These are phyloP conservation scores for Epichloe brachyelytri DNA, from an alignment of 2,329 filamentous ascomycete genomes.

Conservation along the genomic window DNA sequence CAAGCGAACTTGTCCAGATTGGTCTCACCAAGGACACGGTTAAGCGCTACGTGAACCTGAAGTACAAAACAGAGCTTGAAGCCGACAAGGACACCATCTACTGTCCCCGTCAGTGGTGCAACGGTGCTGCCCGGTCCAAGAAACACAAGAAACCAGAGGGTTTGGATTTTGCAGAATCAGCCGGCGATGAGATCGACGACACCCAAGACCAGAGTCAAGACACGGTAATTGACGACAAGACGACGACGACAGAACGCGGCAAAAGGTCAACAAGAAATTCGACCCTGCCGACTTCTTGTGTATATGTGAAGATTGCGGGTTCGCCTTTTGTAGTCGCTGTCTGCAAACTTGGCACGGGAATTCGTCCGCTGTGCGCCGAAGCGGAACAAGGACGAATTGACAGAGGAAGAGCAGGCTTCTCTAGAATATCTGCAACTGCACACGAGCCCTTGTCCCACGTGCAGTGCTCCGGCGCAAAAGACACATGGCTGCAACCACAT, in stretches of 20 bases:
- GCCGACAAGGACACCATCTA: constrained; percentile 86
- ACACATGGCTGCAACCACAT: constrained; percentile 94
- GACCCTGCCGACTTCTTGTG: constrained; percentile 52
- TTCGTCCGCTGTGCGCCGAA: constrained; percentile 56
- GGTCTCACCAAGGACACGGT: constrained; percentile 59
- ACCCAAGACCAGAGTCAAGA: constrained; percentile 13
- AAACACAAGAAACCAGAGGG: constrained; percentile 59
- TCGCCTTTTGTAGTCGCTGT: constrained; percentile 71
- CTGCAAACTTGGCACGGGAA: constrained; percentile 79
- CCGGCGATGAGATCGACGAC: constrained; percentile 22
- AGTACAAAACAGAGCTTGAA: constrained; percentile 86
- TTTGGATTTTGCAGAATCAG: constrained; percentile 42
- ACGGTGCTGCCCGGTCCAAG: constrained; percentile 70
- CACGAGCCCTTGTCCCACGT: constrained; percentile 83
- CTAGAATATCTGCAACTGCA: constrained; percentile 71
- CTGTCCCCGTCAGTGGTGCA: constrained; percentile 86
- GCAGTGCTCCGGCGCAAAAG: constrained; percentile 74
- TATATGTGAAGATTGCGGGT: constrained; percentile 78
- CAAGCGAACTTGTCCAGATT: constrained; percentile 72
- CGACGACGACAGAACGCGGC: neutral
- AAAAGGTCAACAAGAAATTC: constrained; percentile 16
- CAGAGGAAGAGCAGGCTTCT: constrained; percentile 74
- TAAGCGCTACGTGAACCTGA: constrained; percentile 76
- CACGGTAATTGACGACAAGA: neutral
- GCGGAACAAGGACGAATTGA: constrained; percentile 55